Evolutionary conservation across 306 rosid genomes (phyloP).

Genomic region (Clitoria ternatea): DNA sequence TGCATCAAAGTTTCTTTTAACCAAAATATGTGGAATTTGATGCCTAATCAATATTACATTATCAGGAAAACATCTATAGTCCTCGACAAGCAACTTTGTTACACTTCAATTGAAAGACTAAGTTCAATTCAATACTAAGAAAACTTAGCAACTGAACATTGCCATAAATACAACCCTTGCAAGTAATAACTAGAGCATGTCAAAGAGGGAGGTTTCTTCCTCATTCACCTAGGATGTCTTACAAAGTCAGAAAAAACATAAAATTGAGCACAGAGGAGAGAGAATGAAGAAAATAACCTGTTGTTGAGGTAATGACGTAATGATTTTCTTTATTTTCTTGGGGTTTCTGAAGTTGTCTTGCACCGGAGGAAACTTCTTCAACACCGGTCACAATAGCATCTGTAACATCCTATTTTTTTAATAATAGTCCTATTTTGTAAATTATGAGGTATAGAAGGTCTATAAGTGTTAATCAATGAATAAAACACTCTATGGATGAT

Average conservation of each 20-base stretch:
- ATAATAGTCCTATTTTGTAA: no score
- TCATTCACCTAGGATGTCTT: slow-evolving; percentile 66
- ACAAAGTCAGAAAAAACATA: slow-evolving; percentile 16
- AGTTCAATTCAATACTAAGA: slow-evolving; percentile 10
- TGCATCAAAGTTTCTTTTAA: slow-evolving; percentile 8
- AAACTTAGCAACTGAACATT: slow-evolving; percentile 33
- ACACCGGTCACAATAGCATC: slow-evolving; percentile 45
- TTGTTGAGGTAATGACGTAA: slow-evolving; percentile 75
- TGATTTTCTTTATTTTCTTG: slow-evolving; percentile 60
- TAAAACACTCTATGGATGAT: no score
- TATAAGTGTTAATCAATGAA: no score
- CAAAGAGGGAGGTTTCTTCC: slow-evolving; percentile 94
- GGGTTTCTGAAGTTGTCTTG: slow-evolving; percentile 63
- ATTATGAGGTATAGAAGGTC: no score
- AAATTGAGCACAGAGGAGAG: slow-evolving; percentile 9
- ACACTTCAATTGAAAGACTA: background rate
- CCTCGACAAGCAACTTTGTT: slow-evolving; percentile 5
- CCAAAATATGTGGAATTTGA: slow-evolving; percentile 1
- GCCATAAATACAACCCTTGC: slow-evolving; percentile 98
- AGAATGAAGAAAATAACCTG: slow-evolving; percentile 44
- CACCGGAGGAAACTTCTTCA: slow-evolving; percentile 74
- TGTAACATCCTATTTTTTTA: no score
- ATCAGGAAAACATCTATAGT: slow-evolving; percentile 2
- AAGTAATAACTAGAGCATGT: slow-evolving; percentile 86
- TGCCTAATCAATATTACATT: slow-evolving; percentile 18